Percentiles rank a stretch among this genome's conserved stretches.
Evolutionary conservation across 1,139 yeast species (phyloP).

Genomic region (Debaryomyces robertsiae): DNA sequence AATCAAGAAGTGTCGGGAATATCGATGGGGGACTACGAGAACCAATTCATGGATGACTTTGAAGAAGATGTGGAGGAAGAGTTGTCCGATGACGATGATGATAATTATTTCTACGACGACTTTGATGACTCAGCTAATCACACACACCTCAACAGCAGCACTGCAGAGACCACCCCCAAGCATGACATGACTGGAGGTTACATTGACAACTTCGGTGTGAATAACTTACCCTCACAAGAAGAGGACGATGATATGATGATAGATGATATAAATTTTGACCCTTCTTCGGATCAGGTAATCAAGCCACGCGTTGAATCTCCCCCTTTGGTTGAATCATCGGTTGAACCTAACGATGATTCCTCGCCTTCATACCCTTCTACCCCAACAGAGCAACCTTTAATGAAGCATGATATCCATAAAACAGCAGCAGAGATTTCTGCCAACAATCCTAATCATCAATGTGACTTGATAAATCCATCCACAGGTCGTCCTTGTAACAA

Average conservation of each 20-base stretch:
- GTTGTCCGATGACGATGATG: slow-evolving; percentile 40
- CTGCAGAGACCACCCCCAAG: slow-evolving; percentile 8
- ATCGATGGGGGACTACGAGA: slow-evolving; percentile 8
- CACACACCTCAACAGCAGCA: slow-evolving; percentile 9
- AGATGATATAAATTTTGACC: slow-evolving; percentile 12
- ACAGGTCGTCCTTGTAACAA: slow-evolving; percentile 48
- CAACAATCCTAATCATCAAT: slow-evolving; percentile 41
- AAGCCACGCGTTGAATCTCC: slow-evolving; percentile 5
- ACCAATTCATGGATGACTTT: slow-evolving; percentile 29
- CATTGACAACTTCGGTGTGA: slow-evolving; percentile 15
- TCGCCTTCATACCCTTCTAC: slow-evolving; percentile 1
- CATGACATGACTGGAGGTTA: slow-evolving; percentile 13
- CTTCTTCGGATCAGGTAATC: neutral
- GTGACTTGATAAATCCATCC: slow-evolving; percentile 59
- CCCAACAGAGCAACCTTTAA: slow-evolving; percentile 5
- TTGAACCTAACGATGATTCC: slow-evolving; percentile 8
- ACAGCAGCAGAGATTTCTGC: slow-evolving; percentile 29
- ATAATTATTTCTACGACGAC: slow-evolving; percentile 42
- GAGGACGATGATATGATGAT: slow-evolving; percentile 15
- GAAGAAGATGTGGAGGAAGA: slow-evolving; percentile 42
- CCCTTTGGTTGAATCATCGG: slow-evolving; percentile 5
- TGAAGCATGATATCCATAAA: slow-evolving; percentile 11
- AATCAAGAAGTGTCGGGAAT: slow-evolving; percentile 8
- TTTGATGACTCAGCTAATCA: slow-evolving; percentile 28
- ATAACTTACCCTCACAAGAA: slow-evolving; percentile 7